phyloP scores from a whole-genome alignment of 345 rosid genomes.

The Sapria himalayana region DNA sequence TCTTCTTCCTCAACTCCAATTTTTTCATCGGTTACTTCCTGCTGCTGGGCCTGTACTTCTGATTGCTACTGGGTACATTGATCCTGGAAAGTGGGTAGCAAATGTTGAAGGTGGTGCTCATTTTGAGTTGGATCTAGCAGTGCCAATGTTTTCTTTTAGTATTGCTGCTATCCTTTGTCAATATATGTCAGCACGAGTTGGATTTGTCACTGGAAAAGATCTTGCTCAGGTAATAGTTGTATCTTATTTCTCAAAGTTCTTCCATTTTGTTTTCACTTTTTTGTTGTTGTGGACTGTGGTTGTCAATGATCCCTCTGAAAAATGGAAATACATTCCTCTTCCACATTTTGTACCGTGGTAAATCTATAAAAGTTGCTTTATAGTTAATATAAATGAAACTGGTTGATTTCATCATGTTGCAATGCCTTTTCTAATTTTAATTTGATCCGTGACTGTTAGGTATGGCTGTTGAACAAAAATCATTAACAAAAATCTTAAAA shows the following conservation, averaged over 20 bases:
- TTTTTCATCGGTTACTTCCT: conserved; percentile 38
- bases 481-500: too few relatives aligned
- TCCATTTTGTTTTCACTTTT: too few relatives aligned
- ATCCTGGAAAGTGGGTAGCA: conserved; percentile 94
- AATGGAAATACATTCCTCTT: too few relatives aligned
- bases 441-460: too few relatives aligned
- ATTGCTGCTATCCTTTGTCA: conserved; percentile 79
- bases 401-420: too few relatives aligned
- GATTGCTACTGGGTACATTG: conserved; percentile 66
- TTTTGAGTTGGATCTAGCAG: conserved; percentile 57
- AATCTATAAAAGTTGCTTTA: too few relatives aligned
- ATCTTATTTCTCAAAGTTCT: neutral
- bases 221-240: conserved; percentile 64
- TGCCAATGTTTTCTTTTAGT: conserved; percentile 46
- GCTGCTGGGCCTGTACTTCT: conserved; percentile 48
- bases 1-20: conserved; percentile 18
- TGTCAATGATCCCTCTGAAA: too few relatives aligned
- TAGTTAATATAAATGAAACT: too few relatives aligned
- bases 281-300: too few relatives aligned
- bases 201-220: conserved; percentile 59
- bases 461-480: too few relatives aligned
- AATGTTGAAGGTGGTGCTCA: conserved; percentile 82
- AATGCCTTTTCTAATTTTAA: too few relatives aligned
- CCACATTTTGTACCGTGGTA: too few relatives aligned
- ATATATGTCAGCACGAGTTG: conserved; percentile 55